Evolutionary conservation across 148 eudicot genomes (phyloP).

Genomic region (Rhododendron williamsianum): DNA sequence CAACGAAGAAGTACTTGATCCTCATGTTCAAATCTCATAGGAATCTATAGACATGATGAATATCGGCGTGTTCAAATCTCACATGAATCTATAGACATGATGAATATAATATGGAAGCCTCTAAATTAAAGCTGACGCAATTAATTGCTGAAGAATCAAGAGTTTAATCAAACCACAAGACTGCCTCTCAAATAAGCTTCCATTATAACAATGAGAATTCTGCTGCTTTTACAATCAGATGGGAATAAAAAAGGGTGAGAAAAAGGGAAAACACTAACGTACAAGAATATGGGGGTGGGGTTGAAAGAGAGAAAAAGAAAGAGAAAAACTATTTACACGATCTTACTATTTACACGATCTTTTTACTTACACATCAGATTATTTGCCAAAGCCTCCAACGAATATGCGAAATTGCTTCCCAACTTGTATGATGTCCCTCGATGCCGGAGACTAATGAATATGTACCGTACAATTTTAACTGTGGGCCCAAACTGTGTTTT

Average conservation of each 20-base stretch:
- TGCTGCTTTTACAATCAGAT: constrained; percentile 7
- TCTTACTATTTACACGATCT: constrained; percentile 54
- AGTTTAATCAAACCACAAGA: background rate
- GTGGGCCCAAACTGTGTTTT: background rate
- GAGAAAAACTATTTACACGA: background rate
- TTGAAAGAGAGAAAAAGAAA: background rate
- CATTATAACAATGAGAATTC: background rate
- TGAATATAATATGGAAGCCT: background rate
- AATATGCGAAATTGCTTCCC: background rate
- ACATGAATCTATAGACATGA: background rate
- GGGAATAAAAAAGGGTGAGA: background rate
- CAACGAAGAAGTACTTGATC: background rate
- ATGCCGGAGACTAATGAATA: constrained; percentile 4
- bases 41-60: background rate
- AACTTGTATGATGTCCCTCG: background rate
- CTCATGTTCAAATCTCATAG: background rate
- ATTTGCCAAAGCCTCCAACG: constrained; percentile 36
- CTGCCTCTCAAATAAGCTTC: background rate
- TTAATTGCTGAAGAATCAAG: background rate
- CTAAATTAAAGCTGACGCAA: background rate
- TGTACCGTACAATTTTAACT: background rate
- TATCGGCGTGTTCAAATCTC: background rate
- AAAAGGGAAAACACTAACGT: too few relatives aligned
- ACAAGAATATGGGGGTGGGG: background rate
- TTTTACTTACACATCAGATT: constrained; percentile 37